A percentile compares a stretch with the other conserved stretches of the same genome.
phyloP scores from a whole-genome alignment of 2,329 filamentous ascomycete genomes.

The Coniella vitis region DNA sequence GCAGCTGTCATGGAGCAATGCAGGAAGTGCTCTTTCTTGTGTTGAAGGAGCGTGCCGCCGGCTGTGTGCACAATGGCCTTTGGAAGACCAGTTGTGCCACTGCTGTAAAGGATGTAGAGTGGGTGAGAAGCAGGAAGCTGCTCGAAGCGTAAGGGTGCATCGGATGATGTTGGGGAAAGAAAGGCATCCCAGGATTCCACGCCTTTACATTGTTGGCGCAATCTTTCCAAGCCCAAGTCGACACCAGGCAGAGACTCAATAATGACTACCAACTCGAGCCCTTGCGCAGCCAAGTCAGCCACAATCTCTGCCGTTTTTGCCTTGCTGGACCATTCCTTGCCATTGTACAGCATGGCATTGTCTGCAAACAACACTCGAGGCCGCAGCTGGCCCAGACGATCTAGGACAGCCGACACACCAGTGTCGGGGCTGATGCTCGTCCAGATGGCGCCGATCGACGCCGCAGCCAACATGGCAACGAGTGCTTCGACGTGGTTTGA shows the following conservation, averaged over 20 bases:
- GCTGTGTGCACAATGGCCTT: slow-evolving; percentile 95
- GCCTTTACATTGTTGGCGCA: slow-evolving; percentile 32
- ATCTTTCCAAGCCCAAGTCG: slow-evolving; percentile 34
- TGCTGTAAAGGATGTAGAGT: slow-evolving; percentile 89
- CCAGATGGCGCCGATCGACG: slow-evolving; percentile 83
- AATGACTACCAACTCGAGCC: slow-evolving; percentile 64
- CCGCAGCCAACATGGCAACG: slow-evolving; percentile 78
- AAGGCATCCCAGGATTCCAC: slow-evolving; percentile 41
- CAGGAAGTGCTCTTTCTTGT: slow-evolving; percentile 92
- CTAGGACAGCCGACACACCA: slow-evolving; percentile 83
- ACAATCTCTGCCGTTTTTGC: slow-evolving; percentile 75
- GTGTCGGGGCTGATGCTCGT: slow-evolving; percentile 90
- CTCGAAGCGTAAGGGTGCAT: slow-evolving; percentile 55
- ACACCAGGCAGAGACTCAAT: slow-evolving; percentile 56
- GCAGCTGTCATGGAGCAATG: slow-evolving; percentile 72
- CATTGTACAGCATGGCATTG: slow-evolving; percentile 85
- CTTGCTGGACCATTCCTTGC: slow-evolving; percentile 75
- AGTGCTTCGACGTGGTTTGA: slow-evolving; percentile 86
- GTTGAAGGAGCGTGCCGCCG: slow-evolving; percentile 83
- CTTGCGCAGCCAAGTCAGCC: slow-evolving; percentile 49
- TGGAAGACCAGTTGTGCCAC: slow-evolving; percentile 77
- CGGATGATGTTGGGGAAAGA: slow-evolving; percentile 33
- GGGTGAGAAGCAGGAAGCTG: slow-evolving; percentile 81
- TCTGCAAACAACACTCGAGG: slow-evolving; percentile 80
- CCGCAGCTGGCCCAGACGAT: slow-evolving; percentile 77